Conservation (phyloP, 192 early-diverging fungal genomes). For the Coemansia sp. region DNA sequence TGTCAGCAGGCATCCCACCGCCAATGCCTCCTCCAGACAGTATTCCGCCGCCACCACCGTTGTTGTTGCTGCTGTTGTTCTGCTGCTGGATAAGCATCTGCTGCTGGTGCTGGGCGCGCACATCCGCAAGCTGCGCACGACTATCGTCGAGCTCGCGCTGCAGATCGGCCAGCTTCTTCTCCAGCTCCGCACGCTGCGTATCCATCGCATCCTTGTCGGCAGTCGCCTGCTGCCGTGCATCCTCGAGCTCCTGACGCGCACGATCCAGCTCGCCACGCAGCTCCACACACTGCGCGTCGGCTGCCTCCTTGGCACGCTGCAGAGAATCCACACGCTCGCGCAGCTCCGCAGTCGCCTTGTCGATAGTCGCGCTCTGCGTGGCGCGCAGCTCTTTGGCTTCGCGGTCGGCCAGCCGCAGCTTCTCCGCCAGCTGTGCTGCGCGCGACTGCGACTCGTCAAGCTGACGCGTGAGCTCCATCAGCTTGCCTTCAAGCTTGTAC, state of each 20-base stretch:
- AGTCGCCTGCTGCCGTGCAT: slow-evolving; percentile 19
- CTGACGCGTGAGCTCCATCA: slow-evolving; percentile 90
- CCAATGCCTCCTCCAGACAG: background rate
- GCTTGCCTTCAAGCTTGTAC: slow-evolving; percentile 93
- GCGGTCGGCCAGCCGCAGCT: slow-evolving; percentile 35
- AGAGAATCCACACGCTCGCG: slow-evolving; percentile 22
- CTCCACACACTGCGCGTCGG: slow-evolving; percentile 27
- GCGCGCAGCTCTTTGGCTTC: slow-evolving; percentile 22
- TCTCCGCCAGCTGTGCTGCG: slow-evolving; percentile 61
- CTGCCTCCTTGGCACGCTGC: slow-evolving; percentile 27
- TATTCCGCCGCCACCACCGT: background rate
- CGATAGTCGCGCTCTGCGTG: slow-evolving; percentile 12
- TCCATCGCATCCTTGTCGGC: slow-evolving; percentile 9
- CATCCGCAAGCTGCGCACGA: slow-evolving; percentile 36
- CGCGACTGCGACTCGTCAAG: slow-evolving; percentile 66
- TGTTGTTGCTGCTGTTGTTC: slow-evolving; percentile 4
- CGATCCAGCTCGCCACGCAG: slow-evolving; percentile 26
- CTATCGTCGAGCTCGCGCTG: slow-evolving; percentile 37
- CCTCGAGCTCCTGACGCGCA: slow-evolving; percentile 28
- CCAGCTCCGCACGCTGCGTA: slow-evolving; percentile 24
- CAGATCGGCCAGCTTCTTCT: slow-evolving; percentile 41
- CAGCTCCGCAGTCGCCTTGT: slow-evolving; percentile 19
- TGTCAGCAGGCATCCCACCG: background rate
- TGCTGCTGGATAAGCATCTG: slow-evolving; percentile 34
- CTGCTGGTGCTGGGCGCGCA: slow-evolving; percentile 45